Evolutionary conservation across 768 basidiomycete genomes (phyloP).

Genomic region (Podaxis sp.): DNA sequence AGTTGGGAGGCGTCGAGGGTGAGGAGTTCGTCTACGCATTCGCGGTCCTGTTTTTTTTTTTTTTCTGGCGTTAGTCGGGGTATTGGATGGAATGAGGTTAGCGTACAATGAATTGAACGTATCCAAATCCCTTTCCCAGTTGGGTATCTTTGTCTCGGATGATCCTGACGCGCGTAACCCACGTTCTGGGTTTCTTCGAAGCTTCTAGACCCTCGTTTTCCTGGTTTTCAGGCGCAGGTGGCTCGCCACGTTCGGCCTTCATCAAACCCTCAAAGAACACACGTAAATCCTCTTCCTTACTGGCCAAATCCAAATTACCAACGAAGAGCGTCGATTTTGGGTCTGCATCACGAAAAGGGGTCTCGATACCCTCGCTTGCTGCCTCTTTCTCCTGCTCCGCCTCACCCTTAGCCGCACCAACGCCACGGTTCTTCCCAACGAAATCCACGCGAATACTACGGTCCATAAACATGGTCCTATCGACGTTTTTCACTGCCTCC

Average conservation of each 20-base stretch:
- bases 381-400: conserved; percentile 17
- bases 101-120: conserved; percentile 82
- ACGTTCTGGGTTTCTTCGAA: conserved; percentile 38
- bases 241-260: conserved; percentile 62
- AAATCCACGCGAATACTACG: conserved; percentile 78
- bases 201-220: conserved; percentile 22
- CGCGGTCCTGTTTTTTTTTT: conserved; percentile 58
- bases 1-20: conserved; percentile 73
- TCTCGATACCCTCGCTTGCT: not conserved
- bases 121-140: conserved; percentile 93
- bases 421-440: conserved; percentile 31
- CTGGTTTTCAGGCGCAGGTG: conserved; percentile 24
- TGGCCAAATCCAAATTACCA: conserved; percentile 89
- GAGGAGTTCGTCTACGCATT: conserved; percentile 90
- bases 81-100: not conserved
- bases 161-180: conserved; percentile 85
- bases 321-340: conserved; percentile 86
- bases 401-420: conserved; percentile 9
- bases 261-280: conserved; percentile 82
- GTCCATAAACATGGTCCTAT: conserved; percentile 73
- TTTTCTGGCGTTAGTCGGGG: not conserved
- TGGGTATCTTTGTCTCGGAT: conserved; percentile 89
- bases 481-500: conserved; percentile 50
- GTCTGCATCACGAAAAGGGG: conserved; percentile 39
- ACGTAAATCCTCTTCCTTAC: conserved; percentile 86